These are phyloP conservation scores for Trematosphaeria pertusa DNA, from an alignment of 2,329 filamentous ascomycete genomes.

Conservation along the genomic window DNA sequence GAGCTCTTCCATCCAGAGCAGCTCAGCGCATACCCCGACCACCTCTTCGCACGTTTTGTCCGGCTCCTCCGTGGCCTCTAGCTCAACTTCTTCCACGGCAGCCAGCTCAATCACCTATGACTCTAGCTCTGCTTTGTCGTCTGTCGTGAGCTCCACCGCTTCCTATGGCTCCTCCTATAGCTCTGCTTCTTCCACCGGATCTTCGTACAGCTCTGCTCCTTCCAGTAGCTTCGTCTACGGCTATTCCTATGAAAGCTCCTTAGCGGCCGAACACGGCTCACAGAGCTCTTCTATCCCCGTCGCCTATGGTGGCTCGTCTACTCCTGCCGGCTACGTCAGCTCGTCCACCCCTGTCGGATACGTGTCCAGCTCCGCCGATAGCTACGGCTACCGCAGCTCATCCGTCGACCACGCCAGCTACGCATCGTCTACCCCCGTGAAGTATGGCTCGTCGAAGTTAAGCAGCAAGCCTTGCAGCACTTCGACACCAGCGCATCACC, in stretches of 20 bases:
- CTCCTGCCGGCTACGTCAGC: constrained; percentile 1
- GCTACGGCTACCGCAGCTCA: neutral
- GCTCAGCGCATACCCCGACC: neutral
- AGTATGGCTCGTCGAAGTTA: neutral
- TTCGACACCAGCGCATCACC: constrained; percentile 10
- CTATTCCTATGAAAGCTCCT: constrained; percentile 1
- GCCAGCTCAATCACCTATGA: constrained; percentile 7
- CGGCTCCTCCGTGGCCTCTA: too few relatives aligned
- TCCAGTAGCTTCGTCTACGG: too few relatives aligned
- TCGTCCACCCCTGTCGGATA: neutral
- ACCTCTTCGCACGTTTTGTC: too few relatives aligned
- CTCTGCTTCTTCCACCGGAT: constrained; percentile 5
- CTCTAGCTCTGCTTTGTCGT: constrained; percentile 5
- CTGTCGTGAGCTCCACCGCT: constrained; percentile 3
- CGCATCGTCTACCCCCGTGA: neutral
- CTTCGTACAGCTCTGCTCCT: neutral
- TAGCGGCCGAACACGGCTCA: neutral
- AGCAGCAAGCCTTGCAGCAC: constrained; percentile 17
- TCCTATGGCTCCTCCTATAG: constrained; percentile 3
- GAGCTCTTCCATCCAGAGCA: too few relatives aligned
- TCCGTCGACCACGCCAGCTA: neutral
- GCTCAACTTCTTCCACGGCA: constrained; percentile 1
- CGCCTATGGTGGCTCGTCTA: neutral
- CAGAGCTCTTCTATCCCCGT: too few relatives aligned
- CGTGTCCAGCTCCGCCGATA: neutral